Evolutionary conservation across 345 rosid species (phyloP).

Genomic region (Punica granatum): DNA sequence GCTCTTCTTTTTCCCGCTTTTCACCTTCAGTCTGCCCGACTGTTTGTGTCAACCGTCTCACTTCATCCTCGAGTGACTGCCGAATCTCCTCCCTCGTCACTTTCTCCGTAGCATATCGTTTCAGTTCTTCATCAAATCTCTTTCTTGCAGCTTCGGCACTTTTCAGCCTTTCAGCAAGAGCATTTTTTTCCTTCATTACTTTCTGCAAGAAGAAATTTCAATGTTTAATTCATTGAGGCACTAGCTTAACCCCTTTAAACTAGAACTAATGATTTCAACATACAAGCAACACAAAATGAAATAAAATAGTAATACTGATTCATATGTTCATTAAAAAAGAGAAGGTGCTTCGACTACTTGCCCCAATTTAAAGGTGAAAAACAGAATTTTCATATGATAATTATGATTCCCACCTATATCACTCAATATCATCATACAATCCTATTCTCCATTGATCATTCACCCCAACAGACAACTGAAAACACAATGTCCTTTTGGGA

Average conservation of each 20-base stretch:
- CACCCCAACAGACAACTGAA: no score
- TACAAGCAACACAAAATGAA: neutral
- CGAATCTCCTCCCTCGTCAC: conserved; percentile 78
- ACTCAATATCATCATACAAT: no score
- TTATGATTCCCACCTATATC: no score
- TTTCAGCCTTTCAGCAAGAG: conserved; percentile 85
- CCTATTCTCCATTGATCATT: no score
- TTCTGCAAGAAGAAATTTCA: conserved; percentile 42
- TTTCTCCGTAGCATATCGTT: conserved; percentile 78
- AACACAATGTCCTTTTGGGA: no score
- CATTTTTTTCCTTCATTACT: conserved; percentile 87
- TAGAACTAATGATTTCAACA: neutral
- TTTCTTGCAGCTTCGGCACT: conserved; percentile 80
- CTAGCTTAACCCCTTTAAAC: neutral
- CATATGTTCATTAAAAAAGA: no score
- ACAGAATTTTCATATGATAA: no score
- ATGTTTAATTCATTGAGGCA: neutral
- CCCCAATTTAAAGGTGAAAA: no score
- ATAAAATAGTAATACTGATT: no score
- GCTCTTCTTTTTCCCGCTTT: conserved; percentile 90
- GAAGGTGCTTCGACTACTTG: no score
- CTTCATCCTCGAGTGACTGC: conserved; percentile 84
- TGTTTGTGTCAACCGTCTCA: conserved; percentile 72
- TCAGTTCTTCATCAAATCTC: conserved; percentile 89
- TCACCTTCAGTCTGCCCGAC: conserved; percentile 93